Conservation (phyloP, 805 yeast species). For the Wickerhamomyces kurtzmanii region DNA sequence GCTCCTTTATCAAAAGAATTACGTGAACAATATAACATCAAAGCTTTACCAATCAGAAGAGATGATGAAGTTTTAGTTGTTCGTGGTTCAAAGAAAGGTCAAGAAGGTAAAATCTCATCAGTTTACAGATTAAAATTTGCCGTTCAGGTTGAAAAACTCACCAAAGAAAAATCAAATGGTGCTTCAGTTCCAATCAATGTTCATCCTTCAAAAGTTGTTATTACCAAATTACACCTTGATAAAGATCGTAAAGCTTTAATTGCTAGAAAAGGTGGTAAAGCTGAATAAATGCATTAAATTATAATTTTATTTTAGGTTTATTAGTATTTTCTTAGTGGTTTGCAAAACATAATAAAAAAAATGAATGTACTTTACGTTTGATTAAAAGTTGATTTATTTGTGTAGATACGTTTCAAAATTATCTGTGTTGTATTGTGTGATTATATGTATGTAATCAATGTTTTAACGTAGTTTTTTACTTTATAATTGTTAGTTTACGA, state of each 20-base stretch:
- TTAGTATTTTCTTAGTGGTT: constrained; percentile 4
- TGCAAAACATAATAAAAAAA: background rate
- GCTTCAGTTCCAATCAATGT: constrained; percentile 95
- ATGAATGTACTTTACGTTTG: constrained; percentile 1
- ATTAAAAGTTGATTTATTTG: background rate
- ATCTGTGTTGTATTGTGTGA: too few species aligned
- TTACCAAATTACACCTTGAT: constrained; percentile 97
- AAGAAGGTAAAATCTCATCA: constrained; percentile 95
- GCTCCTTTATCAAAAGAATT: constrained; percentile 99
- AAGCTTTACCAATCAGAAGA: constrained; percentile 94
- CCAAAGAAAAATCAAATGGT: constrained; percentile 97
- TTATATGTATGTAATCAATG: too few species aligned
- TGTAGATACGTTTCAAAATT: too few species aligned
- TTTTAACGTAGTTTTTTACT: too few species aligned
- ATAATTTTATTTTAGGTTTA: constrained; percentile 4
- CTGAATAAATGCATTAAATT: constrained; percentile 50
- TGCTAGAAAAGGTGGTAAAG: constrained; percentile 95
- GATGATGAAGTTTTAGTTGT: constrained; percentile 92
- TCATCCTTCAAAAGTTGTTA: constrained; percentile 98
- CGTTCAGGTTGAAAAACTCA: constrained; percentile 93
- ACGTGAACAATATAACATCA: constrained; percentile 94
- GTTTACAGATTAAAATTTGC: constrained; percentile 99
- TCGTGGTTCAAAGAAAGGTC: constrained; percentile 99
- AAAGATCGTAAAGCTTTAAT: constrained; percentile 98
- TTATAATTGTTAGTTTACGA: too few species aligned